Evolutionary conservation across 176 grass and related monocot species (phyloP).

Genomic region (Ensete ventricosum): DNA sequence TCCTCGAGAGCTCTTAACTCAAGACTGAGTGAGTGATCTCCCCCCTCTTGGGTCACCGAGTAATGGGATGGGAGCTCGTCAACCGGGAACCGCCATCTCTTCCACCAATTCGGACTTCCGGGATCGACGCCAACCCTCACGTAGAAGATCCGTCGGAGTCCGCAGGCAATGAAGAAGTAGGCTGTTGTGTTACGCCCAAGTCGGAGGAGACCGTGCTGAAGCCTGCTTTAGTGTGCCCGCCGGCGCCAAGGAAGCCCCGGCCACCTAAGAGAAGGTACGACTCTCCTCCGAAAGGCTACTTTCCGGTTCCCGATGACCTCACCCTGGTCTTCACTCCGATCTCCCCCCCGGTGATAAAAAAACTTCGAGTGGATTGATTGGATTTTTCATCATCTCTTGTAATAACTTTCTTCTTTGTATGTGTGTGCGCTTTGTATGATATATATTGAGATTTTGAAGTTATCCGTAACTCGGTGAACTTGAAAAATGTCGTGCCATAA

Average conservation of each 20-base stretch:
- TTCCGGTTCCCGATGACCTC: neutral
- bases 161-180: neutral
- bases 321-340: neutral
- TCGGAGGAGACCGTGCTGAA: neutral
- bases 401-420: too few species aligned
- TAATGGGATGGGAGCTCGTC: neutral
- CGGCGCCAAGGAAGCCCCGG: slow-evolving; percentile 1
- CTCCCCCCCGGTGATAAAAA: neutral
- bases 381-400: too few species aligned
- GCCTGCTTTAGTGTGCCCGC: neutral
- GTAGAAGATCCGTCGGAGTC: neutral
- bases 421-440: too few species aligned
- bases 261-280: neutral
- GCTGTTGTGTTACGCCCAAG: neutral
- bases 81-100: neutral
- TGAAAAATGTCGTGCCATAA: too few species aligned
- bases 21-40: neutral
- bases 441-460: too few species aligned
- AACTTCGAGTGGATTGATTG: neutral
- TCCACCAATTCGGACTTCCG: neutral
- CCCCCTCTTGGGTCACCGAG: neutral
- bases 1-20: neutral
- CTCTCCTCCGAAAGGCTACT: neutral
- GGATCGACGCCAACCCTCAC: neutral
- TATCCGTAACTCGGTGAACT: too few species aligned